A percentile compares a stretch with the other conserved stretches of the same genome.
Conservation (phyloP, 2,329 filamentous ascomycete species). For the Dactylellina haptotyla region DNA sequence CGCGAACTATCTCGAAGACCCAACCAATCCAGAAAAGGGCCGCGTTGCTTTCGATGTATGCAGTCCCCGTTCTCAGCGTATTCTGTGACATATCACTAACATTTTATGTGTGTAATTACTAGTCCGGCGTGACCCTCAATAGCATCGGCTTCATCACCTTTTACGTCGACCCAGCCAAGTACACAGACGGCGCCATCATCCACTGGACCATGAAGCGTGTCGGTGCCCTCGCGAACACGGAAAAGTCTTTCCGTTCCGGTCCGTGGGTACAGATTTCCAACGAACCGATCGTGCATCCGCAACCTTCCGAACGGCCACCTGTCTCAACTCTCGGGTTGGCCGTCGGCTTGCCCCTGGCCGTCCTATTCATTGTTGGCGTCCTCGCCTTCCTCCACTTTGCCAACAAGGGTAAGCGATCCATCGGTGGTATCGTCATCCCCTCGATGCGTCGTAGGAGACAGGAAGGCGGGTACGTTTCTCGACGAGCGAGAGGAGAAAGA, state of each 20-base stretch:
- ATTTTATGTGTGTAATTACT: slow-evolving; percentile 11
- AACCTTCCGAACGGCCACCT: slow-evolving; percentile 26
- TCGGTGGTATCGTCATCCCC: slow-evolving; percentile 45
- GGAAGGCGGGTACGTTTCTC: slow-evolving; percentile 35
- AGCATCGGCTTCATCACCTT: slow-evolving; percentile 49
- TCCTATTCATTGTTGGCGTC: slow-evolving; percentile 33
- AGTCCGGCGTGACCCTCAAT: slow-evolving; percentile 41
- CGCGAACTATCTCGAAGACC: slow-evolving; percentile 33
- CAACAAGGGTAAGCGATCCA: slow-evolving; percentile 36
- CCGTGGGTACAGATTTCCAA: slow-evolving; percentile 30
- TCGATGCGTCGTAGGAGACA: slow-evolving; percentile 43
- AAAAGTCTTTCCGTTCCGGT: slow-evolving; percentile 44
- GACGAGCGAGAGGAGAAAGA: slow-evolving; percentile 17
- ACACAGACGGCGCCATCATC: slow-evolving; percentile 32
- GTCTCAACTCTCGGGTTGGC: slow-evolving; percentile 48
- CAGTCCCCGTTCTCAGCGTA: neutral
- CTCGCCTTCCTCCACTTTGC: slow-evolving; percentile 32
- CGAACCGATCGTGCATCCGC: slow-evolving; percentile 22
- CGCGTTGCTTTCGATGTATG: slow-evolving; percentile 47
- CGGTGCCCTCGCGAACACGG: slow-evolving; percentile 29
- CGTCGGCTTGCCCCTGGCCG: slow-evolving; percentile 36
- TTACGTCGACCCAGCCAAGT: slow-evolving; percentile 46
- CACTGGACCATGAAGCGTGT: slow-evolving; percentile 48
- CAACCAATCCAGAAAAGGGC: slow-evolving; percentile 16
- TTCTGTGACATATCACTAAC: neutral